A percentile compares a stretch with the other conserved stretches of the same genome.
These are phyloP conservation scores for Penicillium flavigenum DNA, from an alignment of 495 filamentous ascomycete species.

Conservation along the genomic window DNA sequence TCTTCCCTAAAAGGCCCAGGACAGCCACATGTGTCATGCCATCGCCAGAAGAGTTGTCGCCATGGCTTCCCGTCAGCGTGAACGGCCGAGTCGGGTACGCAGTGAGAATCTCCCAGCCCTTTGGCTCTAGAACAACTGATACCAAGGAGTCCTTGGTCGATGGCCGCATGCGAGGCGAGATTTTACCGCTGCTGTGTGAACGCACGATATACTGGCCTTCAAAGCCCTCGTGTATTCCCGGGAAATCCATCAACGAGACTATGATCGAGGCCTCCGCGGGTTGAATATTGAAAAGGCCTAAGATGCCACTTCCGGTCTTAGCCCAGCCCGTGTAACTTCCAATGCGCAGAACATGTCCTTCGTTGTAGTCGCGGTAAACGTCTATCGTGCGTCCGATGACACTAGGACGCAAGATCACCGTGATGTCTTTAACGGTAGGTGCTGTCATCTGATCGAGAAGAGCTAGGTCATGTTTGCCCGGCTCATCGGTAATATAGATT, in stretches of 20 bases:
- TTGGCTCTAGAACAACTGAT: constrained; percentile 56
- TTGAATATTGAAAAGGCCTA: constrained; percentile 83
- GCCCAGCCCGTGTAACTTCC: constrained; percentile 68
- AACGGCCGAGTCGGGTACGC: constrained; percentile 65
- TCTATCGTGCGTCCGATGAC: constrained; percentile 67
- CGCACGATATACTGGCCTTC: constrained; percentile 64
- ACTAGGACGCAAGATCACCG: constrained; percentile 74
- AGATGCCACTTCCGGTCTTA: constrained; percentile 66
- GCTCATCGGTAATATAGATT: constrained; percentile 88
- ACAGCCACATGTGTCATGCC: constrained; percentile 54
- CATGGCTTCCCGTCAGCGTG: constrained; percentile 33
- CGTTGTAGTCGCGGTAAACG: constrained; percentile 71
- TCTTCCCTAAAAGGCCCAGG: constrained; percentile 83
- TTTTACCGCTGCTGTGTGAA: constrained; percentile 64
- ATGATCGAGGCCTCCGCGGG: constrained; percentile 58
- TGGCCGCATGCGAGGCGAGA: constrained; percentile 51
- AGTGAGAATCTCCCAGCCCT: constrained; percentile 80
- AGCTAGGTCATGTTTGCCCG: constrained; percentile 71
- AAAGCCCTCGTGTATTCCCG: constrained; percentile 54
- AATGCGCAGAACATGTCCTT: constrained; percentile 70
- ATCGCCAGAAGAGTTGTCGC: background rate
- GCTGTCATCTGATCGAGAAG: constrained; percentile 78
- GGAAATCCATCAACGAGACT: constrained; percentile 67
- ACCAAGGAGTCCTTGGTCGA: constrained; percentile 46
- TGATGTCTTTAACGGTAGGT: constrained; percentile 62